These are phyloP conservation scores for Penicillium olsonii DNA, from an alignment of 2,329 filamentous ascomycete species.

Conservation along the genomic window DNA sequence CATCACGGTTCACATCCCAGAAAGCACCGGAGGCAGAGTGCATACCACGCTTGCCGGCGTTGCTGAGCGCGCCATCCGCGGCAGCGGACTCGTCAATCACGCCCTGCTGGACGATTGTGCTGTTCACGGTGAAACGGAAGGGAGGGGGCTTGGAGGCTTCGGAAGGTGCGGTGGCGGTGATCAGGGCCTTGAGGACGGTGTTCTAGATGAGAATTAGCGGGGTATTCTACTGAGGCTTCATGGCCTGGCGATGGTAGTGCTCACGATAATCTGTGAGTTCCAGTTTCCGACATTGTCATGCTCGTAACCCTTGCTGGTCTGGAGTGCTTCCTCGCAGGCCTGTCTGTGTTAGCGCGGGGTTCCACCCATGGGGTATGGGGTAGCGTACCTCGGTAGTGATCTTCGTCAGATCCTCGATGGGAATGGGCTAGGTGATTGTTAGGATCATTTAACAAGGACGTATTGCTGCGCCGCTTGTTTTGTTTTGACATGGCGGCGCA, in stretches of 20 bases:
- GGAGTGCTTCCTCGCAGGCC: constrained; percentile 81
- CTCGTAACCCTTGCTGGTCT: constrained; percentile 76
- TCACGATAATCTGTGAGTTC: constrained; percentile 92
- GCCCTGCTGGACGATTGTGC: constrained; percentile 92
- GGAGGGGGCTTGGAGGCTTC: constrained; percentile 50
- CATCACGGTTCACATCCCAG: constrained; percentile 55
- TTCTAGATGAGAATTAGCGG: constrained; percentile 30
- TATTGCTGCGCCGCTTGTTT: background rate
- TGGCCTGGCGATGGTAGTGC: constrained; percentile 32
- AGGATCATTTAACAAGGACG: constrained; percentile 7
- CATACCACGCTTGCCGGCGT: constrained; percentile 76
- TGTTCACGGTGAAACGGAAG: constrained; percentile 96
- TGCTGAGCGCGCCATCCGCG: constrained; percentile 58
- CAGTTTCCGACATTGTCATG: constrained; percentile 81
- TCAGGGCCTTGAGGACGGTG: constrained; percentile 43
- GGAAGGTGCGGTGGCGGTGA: constrained; percentile 43
- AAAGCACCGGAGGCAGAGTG: constrained; percentile 53
- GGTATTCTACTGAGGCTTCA: background rate
- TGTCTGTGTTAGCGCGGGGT: constrained; percentile 40
- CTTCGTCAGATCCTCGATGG: constrained; percentile 75
- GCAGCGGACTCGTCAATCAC: constrained; percentile 57
- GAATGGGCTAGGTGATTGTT: constrained; percentile 63
- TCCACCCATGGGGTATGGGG: background rate
- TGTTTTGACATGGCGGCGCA: constrained; percentile 4
- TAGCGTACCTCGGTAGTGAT: constrained; percentile 75